These are phyloP conservation scores for Arctium minus DNA, from an alignment of 129 eudicot species.

Conservation along the genomic window DNA sequence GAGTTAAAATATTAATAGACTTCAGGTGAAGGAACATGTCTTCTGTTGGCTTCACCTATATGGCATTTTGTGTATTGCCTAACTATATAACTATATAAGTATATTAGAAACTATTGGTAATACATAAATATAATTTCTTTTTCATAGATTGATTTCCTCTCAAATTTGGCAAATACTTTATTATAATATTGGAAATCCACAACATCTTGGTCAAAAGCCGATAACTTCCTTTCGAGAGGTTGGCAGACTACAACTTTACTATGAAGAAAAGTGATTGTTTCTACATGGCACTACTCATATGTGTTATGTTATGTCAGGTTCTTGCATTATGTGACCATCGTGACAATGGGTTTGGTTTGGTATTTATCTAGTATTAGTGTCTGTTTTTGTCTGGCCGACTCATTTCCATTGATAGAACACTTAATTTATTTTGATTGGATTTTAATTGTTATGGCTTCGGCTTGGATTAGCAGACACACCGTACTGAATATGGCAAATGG, in stretches of 20 bases:
- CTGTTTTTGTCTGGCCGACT: background rate
- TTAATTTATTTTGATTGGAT: too few species aligned
- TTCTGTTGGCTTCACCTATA: too few species aligned
- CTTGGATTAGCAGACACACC: too few species aligned
- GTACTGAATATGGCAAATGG: too few species aligned
- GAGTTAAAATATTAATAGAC: background rate
- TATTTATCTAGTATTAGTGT: background rate
- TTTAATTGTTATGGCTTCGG: too few species aligned
- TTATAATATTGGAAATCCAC: constrained; percentile 98
- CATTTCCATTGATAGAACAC: too few species aligned
- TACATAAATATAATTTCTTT: background rate
- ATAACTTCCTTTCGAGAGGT: constrained; percentile 96
- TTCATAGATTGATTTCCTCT: background rate
- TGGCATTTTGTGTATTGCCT: too few species aligned
- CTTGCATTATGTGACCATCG: constrained; percentile 97
- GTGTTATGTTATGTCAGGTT: constrained; percentile 43
- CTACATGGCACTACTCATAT: background rate
- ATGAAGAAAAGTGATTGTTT: background rate
- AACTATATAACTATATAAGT: too few species aligned
- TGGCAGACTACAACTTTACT: background rate
- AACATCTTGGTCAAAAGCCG: constrained; percentile 92
- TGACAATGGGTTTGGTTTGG: constrained; percentile 75
- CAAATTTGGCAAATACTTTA: constrained; percentile 57
- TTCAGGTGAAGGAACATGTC: too few species aligned
- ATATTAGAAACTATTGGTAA: background rate